Evolutionary conservation across 768 basidiomycete genomes (phyloP).

Genomic region (Amanita thiersii): DNA sequence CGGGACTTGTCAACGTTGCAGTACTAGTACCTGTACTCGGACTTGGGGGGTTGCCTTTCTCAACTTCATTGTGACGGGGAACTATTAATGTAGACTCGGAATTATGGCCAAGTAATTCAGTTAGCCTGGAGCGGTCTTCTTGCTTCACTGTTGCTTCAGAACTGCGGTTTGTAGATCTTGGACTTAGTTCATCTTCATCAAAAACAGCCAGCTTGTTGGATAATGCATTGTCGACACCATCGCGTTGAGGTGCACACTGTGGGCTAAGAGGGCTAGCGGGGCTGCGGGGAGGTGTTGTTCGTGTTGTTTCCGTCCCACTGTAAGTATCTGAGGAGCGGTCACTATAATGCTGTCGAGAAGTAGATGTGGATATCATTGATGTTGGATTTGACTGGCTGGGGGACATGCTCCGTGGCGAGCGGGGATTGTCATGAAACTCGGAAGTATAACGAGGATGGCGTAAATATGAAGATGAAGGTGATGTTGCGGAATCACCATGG

Average conservation of each 20-base stretch:
- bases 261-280: conserved; percentile 49
- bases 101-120: conserved; percentile 13
- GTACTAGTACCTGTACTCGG: conserved; percentile 3
- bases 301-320: conserved; percentile 33
- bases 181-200: conserved; percentile 7
- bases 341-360: conserved; percentile 1
- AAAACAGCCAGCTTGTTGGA: conserved; percentile 4
- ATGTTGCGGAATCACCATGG: conserved; percentile 36
- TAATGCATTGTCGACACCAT: conserved; percentile 1
- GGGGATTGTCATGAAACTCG: conserved; percentile 9
- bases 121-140: conserved; percentile 15
- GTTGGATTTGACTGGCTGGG: conserved; percentile 26
- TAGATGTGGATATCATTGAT: conserved; percentile 20
- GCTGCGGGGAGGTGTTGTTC: conserved; percentile 50
- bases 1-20: conserved; percentile 9
- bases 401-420: conserved; percentile 26
- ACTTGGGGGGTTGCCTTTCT: conserved; percentile 5
- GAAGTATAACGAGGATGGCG: conserved; percentile 14
- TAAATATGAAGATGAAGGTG: conserved; percentile 19
- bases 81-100: conserved; percentile 8
- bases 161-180: conserved; percentile 9
- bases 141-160: conserved; percentile 17
- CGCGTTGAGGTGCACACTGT: conserved; percentile 18
- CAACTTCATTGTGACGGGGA: conserved; percentile 4
- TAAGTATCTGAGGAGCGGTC: conserved; percentile 27